Base-by-base conservation (phyloP, 192 early-diverging fungal species). In the Coemansia erecta region DNA sequence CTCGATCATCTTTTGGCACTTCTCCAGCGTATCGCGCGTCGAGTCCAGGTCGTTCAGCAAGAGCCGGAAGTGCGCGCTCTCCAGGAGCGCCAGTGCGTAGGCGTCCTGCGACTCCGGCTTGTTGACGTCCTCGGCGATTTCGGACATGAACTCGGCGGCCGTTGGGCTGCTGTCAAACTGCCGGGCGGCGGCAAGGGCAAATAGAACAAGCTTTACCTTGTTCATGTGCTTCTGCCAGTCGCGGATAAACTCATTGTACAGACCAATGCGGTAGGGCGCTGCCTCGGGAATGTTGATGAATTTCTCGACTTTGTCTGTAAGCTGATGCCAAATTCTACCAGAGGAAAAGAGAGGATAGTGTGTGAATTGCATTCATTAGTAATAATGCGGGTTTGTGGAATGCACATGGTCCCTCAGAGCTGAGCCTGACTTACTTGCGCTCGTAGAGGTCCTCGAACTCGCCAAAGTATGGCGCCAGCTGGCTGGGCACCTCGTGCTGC, bases 181-280 rank as follows among this genome's bases (percentile, higher is more conserved):
- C 45, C 80, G 78, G 31, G 86, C 86, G 8, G 89, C 93, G 50
- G 83, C 81, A 18, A 93, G 63, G 2, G 90, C 92, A 78, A 94
- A 88, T 53, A 84, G 77, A 0, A 98, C 94, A 44, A 97, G 81
- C 59, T 90, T 93, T 31, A 97, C 81, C 72, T 92, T 87, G 84
- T 95, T 98, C 89, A 99, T 93, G 72, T 95, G 90, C 70, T 82
- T 83, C 60, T 92, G 89, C 90, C 91, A 99, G 56, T 99, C 95
- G 8, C 81, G 70, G 21, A 99, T 87, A 80, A 99, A 99, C 60
- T 94, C 79, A 43, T 90, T 85, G 75, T 93, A 98, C 39, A 99
- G 56, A 10, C 85, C 82, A 26, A 96, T 81, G 49, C 94, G 87
- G 71, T 84, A 86, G 10, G 87, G 77, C 50, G 82, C 85, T 8